Percentiles rank a stretch among this genome's conserved stretches.
These are phyloP conservation scores for Lactarius hatsudake DNA, from an alignment of 768 basidiomycete species.

Conservation along the genomic window DNA sequence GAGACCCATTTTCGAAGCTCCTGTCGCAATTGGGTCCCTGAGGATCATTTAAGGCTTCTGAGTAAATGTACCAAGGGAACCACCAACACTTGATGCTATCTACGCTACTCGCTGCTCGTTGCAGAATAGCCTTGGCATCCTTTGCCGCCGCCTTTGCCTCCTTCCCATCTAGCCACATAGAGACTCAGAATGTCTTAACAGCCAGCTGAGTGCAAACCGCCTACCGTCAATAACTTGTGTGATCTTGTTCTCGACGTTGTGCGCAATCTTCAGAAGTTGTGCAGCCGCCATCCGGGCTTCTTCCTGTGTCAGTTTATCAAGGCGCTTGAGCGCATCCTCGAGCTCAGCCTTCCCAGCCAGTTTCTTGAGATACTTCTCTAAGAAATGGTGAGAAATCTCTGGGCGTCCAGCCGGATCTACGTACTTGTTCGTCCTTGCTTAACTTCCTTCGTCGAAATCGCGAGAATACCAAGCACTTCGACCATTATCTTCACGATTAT, in stretches of 20 bases:
- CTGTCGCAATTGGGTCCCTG: background rate
- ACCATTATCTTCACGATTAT: background rate
- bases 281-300: too few species aligned
- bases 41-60: too few species aligned
- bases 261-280: too few species aligned
- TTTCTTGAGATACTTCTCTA: too few species aligned
- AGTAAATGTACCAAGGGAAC: background rate
- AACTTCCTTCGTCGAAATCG: background rate
- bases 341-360: too few species aligned
- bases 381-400: background rate
- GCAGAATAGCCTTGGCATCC: background rate
- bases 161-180: background rate
- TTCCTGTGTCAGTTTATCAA: too few species aligned
- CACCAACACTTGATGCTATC: background rate
- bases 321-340: too few species aligned
- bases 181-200: background rate
- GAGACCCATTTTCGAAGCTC: background rate
- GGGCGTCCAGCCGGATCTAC: background rate
- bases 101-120: background rate
- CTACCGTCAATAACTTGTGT: background rate
- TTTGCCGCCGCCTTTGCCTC: background rate
- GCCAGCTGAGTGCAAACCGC: background rate
- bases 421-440: background rate
- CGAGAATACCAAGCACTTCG: background rate
- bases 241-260: background rate